Evolutionary conservation across 2,329 filamentous ascomycete species (phyloP), one percentile per base, ranked within the genome.

Genomic region (Fulvia fulva): DNA sequence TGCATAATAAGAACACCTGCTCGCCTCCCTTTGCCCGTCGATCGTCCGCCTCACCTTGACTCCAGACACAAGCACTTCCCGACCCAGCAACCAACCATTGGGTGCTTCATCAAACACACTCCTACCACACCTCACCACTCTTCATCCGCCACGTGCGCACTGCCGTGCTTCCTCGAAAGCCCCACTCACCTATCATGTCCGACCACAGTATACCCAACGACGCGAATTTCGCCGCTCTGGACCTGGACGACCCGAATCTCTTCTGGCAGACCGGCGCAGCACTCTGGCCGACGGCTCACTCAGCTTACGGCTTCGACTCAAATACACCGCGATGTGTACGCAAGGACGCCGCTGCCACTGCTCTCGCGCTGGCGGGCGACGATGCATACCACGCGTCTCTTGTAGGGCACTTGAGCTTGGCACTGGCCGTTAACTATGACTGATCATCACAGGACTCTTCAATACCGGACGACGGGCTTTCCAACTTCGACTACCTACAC

Each of bases 391-490:
- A 52, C 55, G 62, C 51, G 58, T 56, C 61, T 46, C 56, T 58
- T 61, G 63, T 65, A 65, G 44, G 44, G 52, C 32, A 56, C 60
- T 45, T 57, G 32, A 55, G 22, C 50, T 56, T 58, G 55, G 59
- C 34, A 53, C 59, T 47, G 59, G 63, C 56, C 53, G 28, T 54
- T 55, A 23, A 52, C 53, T 45, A 32, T 62, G 45, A 65, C 63
- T 65, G 59, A 65, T 58, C 46, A 51, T 62, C 14, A 47, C 62
- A 65, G 63, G 63, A 60, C 41, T 46, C 49, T 19, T 45, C 43
- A 61, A 28, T 56, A 51, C 59, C 49, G 56, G 58, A 61, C 59
- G 47, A 30, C 43, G 50, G 45, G 25, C 21, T 30, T 5, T 32
- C 51, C 8, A 47, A 37, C 34, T 54, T 50, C 53, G 26, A 53